A percentile compares a stretch with the other conserved stretches of the same genome.
These are phyloP conservation scores for Colletotrichum chrysophilum DNA, from an alignment of 2,329 filamentous ascomycete species.

Conservation along the genomic window DNA sequence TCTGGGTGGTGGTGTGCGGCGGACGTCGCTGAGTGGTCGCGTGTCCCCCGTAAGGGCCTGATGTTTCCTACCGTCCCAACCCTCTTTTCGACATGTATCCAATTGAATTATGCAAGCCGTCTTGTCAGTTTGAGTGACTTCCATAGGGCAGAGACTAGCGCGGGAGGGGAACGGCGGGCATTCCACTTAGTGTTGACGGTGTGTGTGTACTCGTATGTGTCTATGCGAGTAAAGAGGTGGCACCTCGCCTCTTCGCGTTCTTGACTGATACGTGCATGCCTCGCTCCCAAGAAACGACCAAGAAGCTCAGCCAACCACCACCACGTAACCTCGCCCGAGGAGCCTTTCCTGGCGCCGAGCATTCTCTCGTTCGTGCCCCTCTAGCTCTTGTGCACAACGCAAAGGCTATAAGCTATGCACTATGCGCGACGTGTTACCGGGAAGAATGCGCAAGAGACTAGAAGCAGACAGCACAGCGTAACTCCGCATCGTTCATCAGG, in stretches of 20 bases:
- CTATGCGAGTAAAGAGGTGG: not conserved
- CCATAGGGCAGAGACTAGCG: not conserved
- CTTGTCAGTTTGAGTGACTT: not conserved
- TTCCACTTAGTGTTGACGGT: not conserved
- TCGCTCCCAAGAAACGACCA: not conserved
- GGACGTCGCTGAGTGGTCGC: not conserved
- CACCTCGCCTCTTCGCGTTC: not conserved
- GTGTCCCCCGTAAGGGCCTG: not conserved
- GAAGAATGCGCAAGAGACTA: not conserved
- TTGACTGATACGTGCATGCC: not conserved
- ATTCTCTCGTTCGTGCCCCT: not conserved
- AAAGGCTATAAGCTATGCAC: not conserved
- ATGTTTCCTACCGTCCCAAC: conserved; percentile 3
- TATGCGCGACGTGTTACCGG: not conserved
- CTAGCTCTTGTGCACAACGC: not conserved
- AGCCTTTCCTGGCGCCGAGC: conserved; percentile 1
- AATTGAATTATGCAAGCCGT: not conserved
- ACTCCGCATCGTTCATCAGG: not conserved
- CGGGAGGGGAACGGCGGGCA: not conserved
- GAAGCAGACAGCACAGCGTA: not conserved
- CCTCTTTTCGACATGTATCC: not conserved
- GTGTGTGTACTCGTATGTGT: not conserved
- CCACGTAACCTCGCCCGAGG: not conserved
- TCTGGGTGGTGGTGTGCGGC: not conserved
- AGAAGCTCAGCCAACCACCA: not conserved